These are phyloP conservation scores for Pisolithus marmoratus DNA, from an alignment of 768 basidiomycete species.

Conservation along the genomic window DNA sequence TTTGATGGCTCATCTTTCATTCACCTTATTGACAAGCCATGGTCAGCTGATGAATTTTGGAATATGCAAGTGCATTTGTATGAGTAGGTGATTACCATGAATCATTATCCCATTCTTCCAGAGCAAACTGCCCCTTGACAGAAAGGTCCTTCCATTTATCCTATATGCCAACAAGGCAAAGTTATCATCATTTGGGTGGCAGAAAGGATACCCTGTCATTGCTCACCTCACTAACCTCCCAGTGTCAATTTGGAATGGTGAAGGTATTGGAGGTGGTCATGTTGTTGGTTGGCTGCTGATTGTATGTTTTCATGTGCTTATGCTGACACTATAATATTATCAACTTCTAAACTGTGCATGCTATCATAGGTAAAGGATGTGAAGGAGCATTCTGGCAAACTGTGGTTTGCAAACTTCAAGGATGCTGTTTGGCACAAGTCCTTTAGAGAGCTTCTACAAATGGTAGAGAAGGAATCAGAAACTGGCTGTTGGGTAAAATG, in stretches of 20 bases:
- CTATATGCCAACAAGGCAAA: conserved; percentile 34
- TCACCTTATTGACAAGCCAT: conserved; percentile 31
- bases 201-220: conserved; percentile 34
- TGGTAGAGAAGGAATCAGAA: background rate
- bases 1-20: conserved; percentile 23
- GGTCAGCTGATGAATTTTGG: conserved; percentile 33
- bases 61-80: conserved; percentile 27
- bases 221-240: conserved; percentile 29
- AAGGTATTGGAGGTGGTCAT: conserved; percentile 28
- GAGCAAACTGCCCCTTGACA: conserved; percentile 4
- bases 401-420: conserved; percentile 6
- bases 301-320: too few relatives aligned
- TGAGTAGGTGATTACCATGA: too few relatives aligned
- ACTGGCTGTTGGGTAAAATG: conserved; percentile 12
- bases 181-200: conserved; percentile 34
- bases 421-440: conserved; percentile 6
- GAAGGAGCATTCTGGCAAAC: background rate
- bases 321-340: too few relatives aligned
- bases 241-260: conserved; percentile 26
- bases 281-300: conserved; percentile 37
- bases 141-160: conserved; percentile 26
- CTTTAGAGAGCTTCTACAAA: conserved; percentile 5
- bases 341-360: too few relatives aligned
- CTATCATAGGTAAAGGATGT: conserved; percentile 1
- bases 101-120: background rate